Conservation (phyloP, 2,329 filamentous ascomycete genomes). For the Conoideocrella luteorostrata region DNA sequence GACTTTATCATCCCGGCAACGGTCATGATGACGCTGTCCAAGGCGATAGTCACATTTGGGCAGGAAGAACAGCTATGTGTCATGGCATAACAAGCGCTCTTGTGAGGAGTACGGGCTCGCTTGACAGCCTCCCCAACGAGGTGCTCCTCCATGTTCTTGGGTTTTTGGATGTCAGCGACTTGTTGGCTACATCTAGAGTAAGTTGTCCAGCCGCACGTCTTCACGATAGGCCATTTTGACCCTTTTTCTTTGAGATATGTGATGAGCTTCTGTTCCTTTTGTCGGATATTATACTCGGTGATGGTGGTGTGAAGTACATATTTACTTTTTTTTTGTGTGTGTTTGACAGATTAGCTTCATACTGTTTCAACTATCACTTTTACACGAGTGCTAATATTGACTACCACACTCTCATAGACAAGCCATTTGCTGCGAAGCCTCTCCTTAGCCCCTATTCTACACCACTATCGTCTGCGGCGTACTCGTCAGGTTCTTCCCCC, state of each 20-base stretch:
- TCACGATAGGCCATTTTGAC: no score
- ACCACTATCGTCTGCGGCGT: slow-evolving; percentile 53
- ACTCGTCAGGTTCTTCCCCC: slow-evolving; percentile 48
- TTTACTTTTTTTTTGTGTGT: slow-evolving; percentile 1
- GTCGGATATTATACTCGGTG: background rate
- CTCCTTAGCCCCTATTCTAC: slow-evolving; percentile 59
- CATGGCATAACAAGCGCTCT: background rate
- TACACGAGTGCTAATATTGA: slow-evolving; percentile 1
- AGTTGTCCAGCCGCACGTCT: no score
- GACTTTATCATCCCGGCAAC: background rate
- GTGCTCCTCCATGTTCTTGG: slow-evolving; percentile 48
- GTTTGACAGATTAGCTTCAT: background rate
- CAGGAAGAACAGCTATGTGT: background rate
- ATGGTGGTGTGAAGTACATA: no score
- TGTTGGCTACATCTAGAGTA: slow-evolving; percentile 51
- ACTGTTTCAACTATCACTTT: no score
- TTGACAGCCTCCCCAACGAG: slow-evolving; percentile 48
- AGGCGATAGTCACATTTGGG: background rate
- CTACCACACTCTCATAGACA: slow-evolving; percentile 34
- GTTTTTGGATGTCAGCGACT: slow-evolving; percentile 51
- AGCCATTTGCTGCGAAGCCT: slow-evolving; percentile 56
- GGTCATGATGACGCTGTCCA: background rate
- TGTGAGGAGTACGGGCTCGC: slow-evolving; percentile 10
- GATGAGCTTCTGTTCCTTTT: no score
- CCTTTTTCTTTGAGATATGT: no score